These are phyloP conservation scores for Fusarium gaditjirri DNA, from an alignment of 2,329 filamentous ascomycete genomes.

Conservation along the genomic window DNA sequence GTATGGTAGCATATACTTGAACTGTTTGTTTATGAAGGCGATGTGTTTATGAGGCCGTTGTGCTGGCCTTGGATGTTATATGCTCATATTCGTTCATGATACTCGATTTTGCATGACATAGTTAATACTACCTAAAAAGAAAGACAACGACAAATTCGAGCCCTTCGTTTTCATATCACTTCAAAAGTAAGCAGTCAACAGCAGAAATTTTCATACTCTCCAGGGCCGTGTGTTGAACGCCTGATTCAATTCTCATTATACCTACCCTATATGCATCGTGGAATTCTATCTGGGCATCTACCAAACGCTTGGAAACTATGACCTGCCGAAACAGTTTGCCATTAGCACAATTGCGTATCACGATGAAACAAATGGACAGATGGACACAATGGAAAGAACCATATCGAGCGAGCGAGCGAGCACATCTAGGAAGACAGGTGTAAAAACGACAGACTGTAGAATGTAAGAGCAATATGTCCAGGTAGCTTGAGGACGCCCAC, in stretches of 20 bases:
- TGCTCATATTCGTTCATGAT: not conserved
- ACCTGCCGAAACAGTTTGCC: not conserved
- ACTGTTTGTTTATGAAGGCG: not conserved
- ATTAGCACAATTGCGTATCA: no score
- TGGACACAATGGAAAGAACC: no score
- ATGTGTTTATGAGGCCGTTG: not conserved
- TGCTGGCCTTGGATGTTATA: not conserved
- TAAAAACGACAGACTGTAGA: not conserved
- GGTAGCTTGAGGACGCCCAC: no score
- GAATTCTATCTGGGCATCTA: no score
- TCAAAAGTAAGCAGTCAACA: not conserved
- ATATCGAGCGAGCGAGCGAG: no score
- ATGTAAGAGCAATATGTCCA: not conserved
- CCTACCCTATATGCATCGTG: not conserved
- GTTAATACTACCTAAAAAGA: no score
- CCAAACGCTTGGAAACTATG: no score
- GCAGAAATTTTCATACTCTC: not conserved
- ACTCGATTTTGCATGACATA: not conserved
- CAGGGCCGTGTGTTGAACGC: not conserved
- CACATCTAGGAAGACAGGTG: not conserved
- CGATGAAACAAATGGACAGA: not conserved
- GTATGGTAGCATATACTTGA: not conserved
- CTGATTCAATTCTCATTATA: not conserved
- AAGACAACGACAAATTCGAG: not conserved
- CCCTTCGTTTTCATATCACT: not conserved